Evolutionary conservation across 1,284 basidiomycete genomes (phyloP).

Genomic region (Ustilago tritici): DNA sequence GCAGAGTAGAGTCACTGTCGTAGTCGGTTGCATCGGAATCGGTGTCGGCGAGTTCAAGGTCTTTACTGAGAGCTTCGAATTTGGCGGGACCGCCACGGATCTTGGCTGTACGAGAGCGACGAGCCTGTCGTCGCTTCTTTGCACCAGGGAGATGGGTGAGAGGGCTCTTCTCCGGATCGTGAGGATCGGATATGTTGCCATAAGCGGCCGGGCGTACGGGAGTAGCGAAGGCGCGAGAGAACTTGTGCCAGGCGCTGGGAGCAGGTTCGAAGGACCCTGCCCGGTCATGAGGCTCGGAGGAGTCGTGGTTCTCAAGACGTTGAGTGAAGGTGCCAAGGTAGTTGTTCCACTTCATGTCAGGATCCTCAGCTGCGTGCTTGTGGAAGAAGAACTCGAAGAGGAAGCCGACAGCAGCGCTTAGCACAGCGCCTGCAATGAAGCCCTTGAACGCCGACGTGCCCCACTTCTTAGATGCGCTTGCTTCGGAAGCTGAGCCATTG

Average conservation of each 20-base stretch:
- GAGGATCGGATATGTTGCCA: constrained; percentile 32
- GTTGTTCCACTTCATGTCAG: constrained; percentile 61
- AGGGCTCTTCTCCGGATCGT: constrained; percentile 33
- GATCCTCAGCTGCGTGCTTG: constrained; percentile 53
- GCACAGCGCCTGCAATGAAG: constrained; percentile 59
- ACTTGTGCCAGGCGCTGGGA: constrained; percentile 43
- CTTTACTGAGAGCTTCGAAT: constrained; percentile 43
- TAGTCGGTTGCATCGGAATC: constrained; percentile 47
- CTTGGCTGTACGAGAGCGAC: constrained; percentile 23
- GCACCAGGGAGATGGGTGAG: constrained; percentile 34
- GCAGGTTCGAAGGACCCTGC: constrained; percentile 60
- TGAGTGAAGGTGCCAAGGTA: constrained; percentile 59
- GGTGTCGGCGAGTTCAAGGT: constrained; percentile 28
- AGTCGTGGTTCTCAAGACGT: constrained; percentile 36
- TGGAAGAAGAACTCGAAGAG: constrained; percentile 58
- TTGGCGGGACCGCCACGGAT: constrained; percentile 48
- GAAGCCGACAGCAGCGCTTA: constrained; percentile 49
- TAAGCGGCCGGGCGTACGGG: constrained; percentile 44
- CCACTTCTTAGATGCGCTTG: constrained; percentile 49
- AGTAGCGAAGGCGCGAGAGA: constrained; percentile 35
- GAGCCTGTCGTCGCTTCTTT: constrained; percentile 11
- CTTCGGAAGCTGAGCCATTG: constrained; percentile 30
- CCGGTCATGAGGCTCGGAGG: constrained; percentile 18
- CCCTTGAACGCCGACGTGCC: constrained; percentile 61
- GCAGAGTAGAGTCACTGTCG: constrained; percentile 41